phyloP scores from a whole-genome alignment of 768 basidiomycete genomes.

The Lactifluus subvellereus region DNA sequence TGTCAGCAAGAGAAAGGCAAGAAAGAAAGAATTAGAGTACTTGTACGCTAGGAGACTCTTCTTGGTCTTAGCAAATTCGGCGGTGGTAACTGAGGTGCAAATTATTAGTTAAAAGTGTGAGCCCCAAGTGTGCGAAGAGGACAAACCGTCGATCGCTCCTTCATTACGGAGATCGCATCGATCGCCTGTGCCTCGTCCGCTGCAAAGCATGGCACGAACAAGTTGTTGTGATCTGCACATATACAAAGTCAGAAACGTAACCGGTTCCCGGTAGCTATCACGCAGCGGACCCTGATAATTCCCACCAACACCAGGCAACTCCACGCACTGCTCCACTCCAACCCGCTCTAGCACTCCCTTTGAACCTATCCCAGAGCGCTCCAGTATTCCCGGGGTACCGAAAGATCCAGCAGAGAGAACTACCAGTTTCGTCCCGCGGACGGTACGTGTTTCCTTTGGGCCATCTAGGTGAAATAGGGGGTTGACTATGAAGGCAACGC shows the following conservation, averaged over 20 bases:
- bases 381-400: slow-evolving; percentile 46
- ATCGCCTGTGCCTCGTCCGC: slow-evolving; percentile 24
- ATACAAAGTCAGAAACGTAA: slow-evolving; percentile 3
- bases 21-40: slow-evolving; percentile 35
- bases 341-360: slow-evolving; percentile 28
- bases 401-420: slow-evolving; percentile 38
- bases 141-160: slow-evolving; percentile 24
- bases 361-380: slow-evolving; percentile 45
- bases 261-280: not conserved
- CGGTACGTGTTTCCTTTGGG: slow-evolving; percentile 15
- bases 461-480: slow-evolving; percentile 25
- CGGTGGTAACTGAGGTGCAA: slow-evolving; percentile 29
- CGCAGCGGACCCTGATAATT: slow-evolving; percentile 35
- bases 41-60: slow-evolving; percentile 49
- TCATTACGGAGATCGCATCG: slow-evolving; percentile 24
- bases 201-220: slow-evolving; percentile 14
- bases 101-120: not conserved
- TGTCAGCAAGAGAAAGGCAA: not conserved
- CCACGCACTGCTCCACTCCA: slow-evolving; percentile 31
- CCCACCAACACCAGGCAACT: slow-evolving; percentile 41
- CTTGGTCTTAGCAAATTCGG: slow-evolving; percentile 35
- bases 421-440: slow-evolving; percentile 33
- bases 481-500: slow-evolving; percentile 35
- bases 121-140: not conserved
- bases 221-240: slow-evolving; percentile 19